Evolutionary conservation across 2,329 filamentous ascomycete genomes (phyloP), one percentile per base, ranked within the genome.

Genomic region (Colletotrichum theobromicola): DNA sequence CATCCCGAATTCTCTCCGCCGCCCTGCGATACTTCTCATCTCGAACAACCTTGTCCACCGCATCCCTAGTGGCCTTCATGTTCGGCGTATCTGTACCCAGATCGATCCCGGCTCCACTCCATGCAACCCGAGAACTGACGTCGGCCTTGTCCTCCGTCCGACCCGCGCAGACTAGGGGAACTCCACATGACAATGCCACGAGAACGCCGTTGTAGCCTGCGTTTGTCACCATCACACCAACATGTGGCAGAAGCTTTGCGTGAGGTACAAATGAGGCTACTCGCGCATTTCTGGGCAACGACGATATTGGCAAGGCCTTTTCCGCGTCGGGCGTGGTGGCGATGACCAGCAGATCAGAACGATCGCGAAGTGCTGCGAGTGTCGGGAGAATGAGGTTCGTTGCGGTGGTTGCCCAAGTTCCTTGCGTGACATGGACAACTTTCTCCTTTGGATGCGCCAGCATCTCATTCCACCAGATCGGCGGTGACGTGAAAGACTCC

Each of bases 91-190:
- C 67, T 0, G 77, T 78, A 4, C 53, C 60, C 6, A 78, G 67
- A 46, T 79, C 77, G 42, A 79, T 70, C 21, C 77, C 78, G 2
- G 76, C 78, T 16, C 77, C 78, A 5, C 72, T 74, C 77, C 76
- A 77, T 10, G 77, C 77, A 10, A 79, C 78, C 10, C 78, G 67
- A 4, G 71, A 72, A 61, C 77, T 77, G 1, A 75, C 75, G 72
- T 88, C 85, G 1, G 81, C 78, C 66, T 78, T 79, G 42, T 79
- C 77, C 67, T 78, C 77, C 30, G 70, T 72, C 9, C 71, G 70
- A 0, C 77, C 77, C 3, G 78, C 78, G 37, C 77, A 79, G 1
- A 79, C 75, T 2, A 79, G 66, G 18, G 78, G 78, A 0, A 79
- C 77, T 24, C 77, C 78, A 35, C 74, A 75, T 24, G 32, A 57